Base-by-base conservation (phyloP, 208 protist genomes). In the Leishmania major region DNA sequence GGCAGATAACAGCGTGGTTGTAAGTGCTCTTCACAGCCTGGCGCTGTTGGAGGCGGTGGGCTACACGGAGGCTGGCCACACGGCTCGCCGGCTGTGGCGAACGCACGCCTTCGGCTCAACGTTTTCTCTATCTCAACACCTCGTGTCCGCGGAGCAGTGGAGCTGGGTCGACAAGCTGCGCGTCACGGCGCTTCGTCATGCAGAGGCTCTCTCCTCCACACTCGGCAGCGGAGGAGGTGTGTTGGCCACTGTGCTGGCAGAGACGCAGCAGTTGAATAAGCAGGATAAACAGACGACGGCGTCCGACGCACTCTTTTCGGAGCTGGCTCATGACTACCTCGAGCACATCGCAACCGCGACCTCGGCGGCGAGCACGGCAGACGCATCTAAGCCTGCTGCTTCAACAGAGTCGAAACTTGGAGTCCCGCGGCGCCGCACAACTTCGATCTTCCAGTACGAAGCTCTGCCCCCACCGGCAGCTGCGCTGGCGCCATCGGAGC, bases 281-380 rank as follows among this genome's bases (percentile, higher is more conserved):
- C 47, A 74, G 11, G 60, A 47, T 31, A 10, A 11, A 60, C 43
- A 25, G 15, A 55, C 49, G n/a, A 78, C 75, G 0, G 11, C 75
- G 3, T 79, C 71, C n/a, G 77, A 86, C 28, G 70, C 80, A 35
- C 60, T 93, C 8, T 89, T 93, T 64, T 78, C 77, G 1, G 83
- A 80, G 3, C 85, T 93, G 43, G 69, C 85, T 8, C 72, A 79
- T 3, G 87, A 81, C 31, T 85, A 87, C 51, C 22, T 78, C 2
- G 7, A 37, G 25, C 82, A 77, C 60, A 22, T 62, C 51, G 35
- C 51, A 37, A 17, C 28, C 45, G 45, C 70, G 45, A 66, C 66
- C 31, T 73, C 77, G 8, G 31, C 73, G 31, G 31, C 6, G 10
- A 37, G 15, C 55, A 51, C 5, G 8, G 5, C 6, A 25, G 37